phyloP scores from a whole-genome alignment of 441 rosid species.

The Oxalis stricta region DNA sequence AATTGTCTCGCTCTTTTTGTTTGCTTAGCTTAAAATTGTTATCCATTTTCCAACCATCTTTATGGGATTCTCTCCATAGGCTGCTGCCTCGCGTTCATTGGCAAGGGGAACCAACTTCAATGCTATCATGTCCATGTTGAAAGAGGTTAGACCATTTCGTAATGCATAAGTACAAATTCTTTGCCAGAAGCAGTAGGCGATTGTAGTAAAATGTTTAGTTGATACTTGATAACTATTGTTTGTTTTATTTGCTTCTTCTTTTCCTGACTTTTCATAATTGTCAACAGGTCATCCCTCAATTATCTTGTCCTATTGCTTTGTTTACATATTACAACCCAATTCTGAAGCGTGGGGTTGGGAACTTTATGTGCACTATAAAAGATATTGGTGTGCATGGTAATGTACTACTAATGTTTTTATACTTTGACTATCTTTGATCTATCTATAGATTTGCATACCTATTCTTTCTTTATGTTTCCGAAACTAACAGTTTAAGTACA shows the following conservation, averaged over 20 bases:
- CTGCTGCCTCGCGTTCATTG: conserved; percentile 86
- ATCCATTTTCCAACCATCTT: background rate
- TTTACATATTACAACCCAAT: conserved; percentile 86
- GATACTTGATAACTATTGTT: background rate
- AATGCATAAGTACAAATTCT: background rate
- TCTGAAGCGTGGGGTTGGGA: conserved; percentile 59
- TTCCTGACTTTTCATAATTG: conserved; percentile 5
- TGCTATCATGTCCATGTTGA: conserved; percentile 62
- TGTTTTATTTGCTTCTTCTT: background rate
- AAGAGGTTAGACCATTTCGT: conserved; percentile 39
- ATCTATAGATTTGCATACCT: too few relatives aligned
- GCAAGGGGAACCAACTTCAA: conserved; percentile 74
- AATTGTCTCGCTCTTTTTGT: background rate
- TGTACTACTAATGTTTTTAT: conserved; percentile 3
- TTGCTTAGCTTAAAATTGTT: background rate
- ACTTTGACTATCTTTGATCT: too few relatives aligned
- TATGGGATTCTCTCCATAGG: conserved; percentile 29
- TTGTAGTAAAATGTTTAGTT: background rate
- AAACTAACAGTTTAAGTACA: too few relatives aligned
- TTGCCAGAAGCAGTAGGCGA: too few relatives aligned
- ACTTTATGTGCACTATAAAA: conserved; percentile 52
- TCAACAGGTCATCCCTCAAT: conserved; percentile 55
- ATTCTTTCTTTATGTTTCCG: too few relatives aligned
- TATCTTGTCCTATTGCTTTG: conserved; percentile 72
- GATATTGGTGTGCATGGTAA: conserved; percentile 74